Percentiles rank a stretch among this genome's conserved stretches.
Conservation (phyloP, 1,139 yeast genomes). For the Candida sanyaensis region DNA sequence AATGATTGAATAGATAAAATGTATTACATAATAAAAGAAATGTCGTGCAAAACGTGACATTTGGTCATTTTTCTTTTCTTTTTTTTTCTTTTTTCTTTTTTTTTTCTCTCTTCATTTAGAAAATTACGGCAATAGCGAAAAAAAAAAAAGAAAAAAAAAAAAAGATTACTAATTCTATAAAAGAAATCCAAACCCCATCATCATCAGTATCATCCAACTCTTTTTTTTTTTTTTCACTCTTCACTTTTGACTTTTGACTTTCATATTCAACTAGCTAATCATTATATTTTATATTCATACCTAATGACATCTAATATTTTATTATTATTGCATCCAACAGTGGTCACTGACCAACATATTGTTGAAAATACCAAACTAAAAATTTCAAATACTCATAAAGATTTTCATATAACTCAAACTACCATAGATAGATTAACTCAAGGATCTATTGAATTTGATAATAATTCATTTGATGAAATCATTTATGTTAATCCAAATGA, state of each 20-base stretch:
- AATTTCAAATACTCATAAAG: constrained; percentile 19
- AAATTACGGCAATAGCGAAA: background rate
- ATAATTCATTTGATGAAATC: constrained; percentile 48
- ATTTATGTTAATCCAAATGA: constrained; percentile 61
- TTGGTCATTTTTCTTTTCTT: background rate
- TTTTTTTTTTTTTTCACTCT: too few relatives aligned
- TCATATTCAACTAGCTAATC: background rate
- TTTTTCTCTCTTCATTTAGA: background rate
- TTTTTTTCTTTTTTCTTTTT: background rate
- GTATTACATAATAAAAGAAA: background rate
- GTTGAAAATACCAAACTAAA: constrained; percentile 41
- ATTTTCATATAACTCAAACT: constrained; percentile 44
- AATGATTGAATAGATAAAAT: background rate
- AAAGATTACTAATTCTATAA: background rate
- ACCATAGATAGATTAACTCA: constrained; percentile 71
- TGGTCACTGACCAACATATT: constrained; percentile 58
- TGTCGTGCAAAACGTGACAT: background rate
- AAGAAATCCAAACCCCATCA: background rate
- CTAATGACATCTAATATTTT: constrained; percentile 12
- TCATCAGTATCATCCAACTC: too few relatives aligned
- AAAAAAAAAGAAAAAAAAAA: too few relatives aligned
- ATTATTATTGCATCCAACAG: constrained; percentile 70
- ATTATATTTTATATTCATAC: background rate
- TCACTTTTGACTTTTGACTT: too few relatives aligned
- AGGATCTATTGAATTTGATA: constrained; percentile 50